Evolutionary conservation across 352 stramenopile genomes (phyloP).

Genomic region (Phytopythium delawarense): DNA sequence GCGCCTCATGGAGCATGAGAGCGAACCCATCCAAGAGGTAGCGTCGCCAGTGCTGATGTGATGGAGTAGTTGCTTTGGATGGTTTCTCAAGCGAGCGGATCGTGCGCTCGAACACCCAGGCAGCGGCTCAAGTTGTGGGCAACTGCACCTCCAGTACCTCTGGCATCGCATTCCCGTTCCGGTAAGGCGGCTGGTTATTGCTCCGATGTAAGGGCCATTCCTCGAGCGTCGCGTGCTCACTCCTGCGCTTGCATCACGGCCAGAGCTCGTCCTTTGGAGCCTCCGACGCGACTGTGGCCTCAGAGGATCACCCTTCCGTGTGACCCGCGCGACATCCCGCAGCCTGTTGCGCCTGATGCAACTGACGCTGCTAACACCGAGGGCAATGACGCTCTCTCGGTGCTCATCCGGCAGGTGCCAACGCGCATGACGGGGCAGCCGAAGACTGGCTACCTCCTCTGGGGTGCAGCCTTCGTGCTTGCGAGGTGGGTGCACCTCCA

Average conservation of each 20-base stretch:
- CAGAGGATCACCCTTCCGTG: conserved; percentile 51
- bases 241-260: neutral
- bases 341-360: neutral
- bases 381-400: conserved; percentile 17
- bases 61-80: neutral
- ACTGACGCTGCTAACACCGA: conserved; percentile 10
- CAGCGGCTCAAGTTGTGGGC: conserved; percentile 57
- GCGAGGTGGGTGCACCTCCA: conserved; percentile 80
- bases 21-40: conserved; percentile 74
- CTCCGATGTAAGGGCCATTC: neutral
- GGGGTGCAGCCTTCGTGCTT: conserved; percentile 77
- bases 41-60: neutral
- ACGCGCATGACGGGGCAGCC: conserved; percentile 82
- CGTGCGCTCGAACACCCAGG: conserved; percentile 20
- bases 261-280: conserved; percentile 54
- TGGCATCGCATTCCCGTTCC: conserved; percentile 66
- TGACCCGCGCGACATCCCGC: conserved; percentile 42
- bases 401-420: conserved; percentile 78
- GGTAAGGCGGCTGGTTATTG: conserved; percentile 6
- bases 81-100: neutral
- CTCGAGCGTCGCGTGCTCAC: neutral
- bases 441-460: conserved; percentile 84
- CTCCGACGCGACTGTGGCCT: conserved; percentile 50
- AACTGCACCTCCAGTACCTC: conserved; percentile 58
- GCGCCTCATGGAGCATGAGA: conserved; percentile 75